Evolutionary conservation across 495 filamentous ascomycete species (phyloP).

Genomic region (Massariosphaeria phaeospora): DNA sequence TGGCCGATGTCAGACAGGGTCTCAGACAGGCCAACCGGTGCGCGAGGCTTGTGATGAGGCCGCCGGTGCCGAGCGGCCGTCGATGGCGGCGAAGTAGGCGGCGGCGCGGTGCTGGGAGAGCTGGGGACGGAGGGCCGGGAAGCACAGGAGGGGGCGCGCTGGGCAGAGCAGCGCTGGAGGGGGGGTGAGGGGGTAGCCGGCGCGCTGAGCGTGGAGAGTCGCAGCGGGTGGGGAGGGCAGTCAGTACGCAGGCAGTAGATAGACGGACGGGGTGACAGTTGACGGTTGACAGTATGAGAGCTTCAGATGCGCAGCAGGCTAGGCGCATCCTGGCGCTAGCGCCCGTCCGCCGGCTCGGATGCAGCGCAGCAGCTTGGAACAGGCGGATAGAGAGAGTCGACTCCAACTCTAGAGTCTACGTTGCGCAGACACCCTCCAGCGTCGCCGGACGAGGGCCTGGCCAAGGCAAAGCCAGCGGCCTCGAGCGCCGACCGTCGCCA

Average conservation of each 20-base stretch:
- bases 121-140: slow-evolving; percentile 5
- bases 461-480: slow-evolving; percentile 4
- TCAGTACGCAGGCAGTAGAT: background rate
- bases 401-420: too few species aligned
- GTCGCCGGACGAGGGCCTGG: too few species aligned
- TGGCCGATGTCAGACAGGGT: slow-evolving; percentile 48
- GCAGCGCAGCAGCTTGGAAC: background rate
- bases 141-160: slow-evolving; percentile 16
- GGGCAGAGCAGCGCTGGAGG: background rate
- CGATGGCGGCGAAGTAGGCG: background rate
- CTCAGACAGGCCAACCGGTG: slow-evolving; percentile 31
- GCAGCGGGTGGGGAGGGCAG: background rate
- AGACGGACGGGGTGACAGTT: background rate
- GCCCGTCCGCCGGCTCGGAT: slow-evolving; percentile 18
- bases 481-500: background rate
- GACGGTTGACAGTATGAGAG: background rate
- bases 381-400: background rate
- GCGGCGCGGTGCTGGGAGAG: background rate
- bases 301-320: background rate
- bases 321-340: slow-evolving; percentile 9
- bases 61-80: background rate
- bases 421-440: background rate
- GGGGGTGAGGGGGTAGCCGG: background rate
- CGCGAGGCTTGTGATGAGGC: slow-evolving; percentile 36
- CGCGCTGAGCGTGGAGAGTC: background rate